Conservation (phyloP, 345 rosid genomes). For the Cardamine chenopodiifolia region DNA sequence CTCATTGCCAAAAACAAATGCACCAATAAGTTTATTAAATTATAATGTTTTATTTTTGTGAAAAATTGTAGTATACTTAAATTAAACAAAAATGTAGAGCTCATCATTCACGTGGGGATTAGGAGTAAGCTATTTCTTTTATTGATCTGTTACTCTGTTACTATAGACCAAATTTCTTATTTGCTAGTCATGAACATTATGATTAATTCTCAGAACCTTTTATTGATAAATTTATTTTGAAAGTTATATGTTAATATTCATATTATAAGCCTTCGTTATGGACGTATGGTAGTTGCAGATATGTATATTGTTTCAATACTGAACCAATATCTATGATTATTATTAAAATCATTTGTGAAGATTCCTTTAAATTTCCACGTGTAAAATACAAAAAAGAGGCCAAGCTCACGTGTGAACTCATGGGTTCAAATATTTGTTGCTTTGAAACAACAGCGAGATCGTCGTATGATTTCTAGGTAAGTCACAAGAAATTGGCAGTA, state of each 20-base stretch:
- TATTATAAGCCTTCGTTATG: not conserved
- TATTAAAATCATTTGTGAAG: not conserved
- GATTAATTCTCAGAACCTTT: too few relatives aligned
- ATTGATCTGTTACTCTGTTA: conserved; percentile 9
- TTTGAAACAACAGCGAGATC: conserved; percentile 11
- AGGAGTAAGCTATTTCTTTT: conserved; percentile 13
- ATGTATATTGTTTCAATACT: not conserved
- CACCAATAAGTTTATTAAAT: conserved; percentile 22
- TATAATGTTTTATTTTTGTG: not conserved
- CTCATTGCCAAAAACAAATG: not conserved
- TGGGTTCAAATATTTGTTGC: not conserved
- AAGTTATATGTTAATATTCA: not conserved
- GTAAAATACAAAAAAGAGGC: conserved; percentile 5
- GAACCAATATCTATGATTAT: too few relatives aligned
- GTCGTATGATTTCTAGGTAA: conserved; percentile 15
- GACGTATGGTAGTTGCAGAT: not conserved
- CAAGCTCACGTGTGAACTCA: conserved; percentile 23
- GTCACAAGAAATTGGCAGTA: conserved; percentile 13
- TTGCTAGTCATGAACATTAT: not conserved
- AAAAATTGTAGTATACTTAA: too few relatives aligned
- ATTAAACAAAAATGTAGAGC: conserved; percentile 10
- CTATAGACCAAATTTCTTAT: not conserved
- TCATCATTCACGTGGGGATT: conserved; percentile 18
- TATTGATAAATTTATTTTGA: not conserved
- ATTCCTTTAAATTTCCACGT: not conserved